Evolutionary conservation across 2,329 filamentous ascomycete species (phyloP).

Genomic region (Proliferodiscus dingleyae): DNA sequence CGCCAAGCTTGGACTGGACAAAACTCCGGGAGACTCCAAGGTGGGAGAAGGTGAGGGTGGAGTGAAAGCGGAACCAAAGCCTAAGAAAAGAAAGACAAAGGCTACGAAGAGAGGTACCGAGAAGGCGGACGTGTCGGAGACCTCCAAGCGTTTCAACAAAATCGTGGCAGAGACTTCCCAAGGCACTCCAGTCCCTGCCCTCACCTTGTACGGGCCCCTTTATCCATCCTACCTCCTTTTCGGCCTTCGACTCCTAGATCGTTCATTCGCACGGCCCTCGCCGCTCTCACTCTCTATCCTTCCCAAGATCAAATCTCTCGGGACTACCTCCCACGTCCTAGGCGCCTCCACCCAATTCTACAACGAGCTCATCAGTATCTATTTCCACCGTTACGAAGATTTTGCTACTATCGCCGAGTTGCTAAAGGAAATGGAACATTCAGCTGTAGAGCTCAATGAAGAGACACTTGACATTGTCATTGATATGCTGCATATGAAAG

Average conservation of each 20-base stretch:
- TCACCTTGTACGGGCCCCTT: constrained; percentile 57
- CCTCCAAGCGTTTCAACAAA: neutral
- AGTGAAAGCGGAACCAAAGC: constrained; percentile 1
- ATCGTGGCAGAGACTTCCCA: neutral
- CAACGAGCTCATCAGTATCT: constrained; percentile 57
- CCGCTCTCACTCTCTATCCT: constrained; percentile 56
- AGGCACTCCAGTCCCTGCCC: constrained; percentile 14
- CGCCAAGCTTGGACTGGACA: constrained; percentile 48
- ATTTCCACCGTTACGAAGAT: constrained; percentile 59
- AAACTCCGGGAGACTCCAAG: constrained; percentile 12
- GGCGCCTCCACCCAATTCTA: constrained; percentile 67
- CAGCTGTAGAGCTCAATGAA: constrained; percentile 27
- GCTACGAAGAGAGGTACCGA: constrained; percentile 1
- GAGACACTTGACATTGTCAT: constrained; percentile 27
- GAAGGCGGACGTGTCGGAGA: neutral
- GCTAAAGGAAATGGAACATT: constrained; percentile 30
- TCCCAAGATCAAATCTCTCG: constrained; percentile 62
- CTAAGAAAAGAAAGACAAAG: neutral
- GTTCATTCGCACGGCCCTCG: constrained; percentile 53
- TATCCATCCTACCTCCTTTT: constrained; percentile 58
- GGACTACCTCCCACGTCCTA: constrained; percentile 65
- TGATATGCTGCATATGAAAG: constrained; percentile 20
- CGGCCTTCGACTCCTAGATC: constrained; percentile 53
- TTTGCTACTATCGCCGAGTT: constrained; percentile 22
- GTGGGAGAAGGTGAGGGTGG: constrained; percentile 10